Evolutionary conservation across 768 basidiomycete genomes (phyloP).

Genomic region (Gymnopilus junonius): DNA sequence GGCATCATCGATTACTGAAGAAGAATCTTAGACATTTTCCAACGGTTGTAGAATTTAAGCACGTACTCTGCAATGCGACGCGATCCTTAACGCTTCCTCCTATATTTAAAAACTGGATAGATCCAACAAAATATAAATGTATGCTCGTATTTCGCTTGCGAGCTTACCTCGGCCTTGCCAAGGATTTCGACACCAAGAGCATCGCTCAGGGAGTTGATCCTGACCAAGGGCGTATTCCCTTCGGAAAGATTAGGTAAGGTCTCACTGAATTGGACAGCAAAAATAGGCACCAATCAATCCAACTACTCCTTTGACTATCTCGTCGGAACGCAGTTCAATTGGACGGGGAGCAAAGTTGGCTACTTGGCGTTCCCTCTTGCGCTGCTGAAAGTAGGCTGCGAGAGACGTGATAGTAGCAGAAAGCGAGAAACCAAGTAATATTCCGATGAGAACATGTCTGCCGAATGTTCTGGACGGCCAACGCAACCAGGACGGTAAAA

Average conservation of each 20-base stretch:
- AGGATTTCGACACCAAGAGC: slow-evolving; percentile 92
- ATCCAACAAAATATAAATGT: slow-evolving; percentile 40
- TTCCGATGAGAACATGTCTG: slow-evolving; percentile 43
- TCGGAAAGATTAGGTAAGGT: background rate
- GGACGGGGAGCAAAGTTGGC: slow-evolving; percentile 51
- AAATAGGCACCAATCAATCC: slow-evolving; percentile 76
- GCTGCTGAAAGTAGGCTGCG: slow-evolving; percentile 53
- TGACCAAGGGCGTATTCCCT: slow-evolving; percentile 95
- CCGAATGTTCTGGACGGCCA: slow-evolving; percentile 40
- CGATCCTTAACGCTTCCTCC: slow-evolving; percentile 98
- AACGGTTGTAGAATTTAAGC: background rate
- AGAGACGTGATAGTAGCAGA: slow-evolving; percentile 75
- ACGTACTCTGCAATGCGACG: slow-evolving; percentile 88
- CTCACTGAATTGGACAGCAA: background rate
- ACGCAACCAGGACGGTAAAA: slow-evolving; percentile 36
- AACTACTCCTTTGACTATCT: slow-evolving; percentile 78
- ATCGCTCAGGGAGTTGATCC: slow-evolving; percentile 91
- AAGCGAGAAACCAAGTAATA: slow-evolving; percentile 77
- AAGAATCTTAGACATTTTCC: background rate
- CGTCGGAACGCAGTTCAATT: slow-evolving; percentile 76
- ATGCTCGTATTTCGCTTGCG: background rate
- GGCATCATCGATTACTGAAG: slow-evolving; percentile 90
- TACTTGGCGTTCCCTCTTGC: slow-evolving; percentile 48
- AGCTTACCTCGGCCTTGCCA: slow-evolving; percentile 87
- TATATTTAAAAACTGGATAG: slow-evolving; percentile 91